A percentile compares a stretch with the other conserved stretches of the same genome.
Conservation (phyloP, 2,329 filamentous ascomycete genomes). For the Aspergillus tanneri region DNA sequence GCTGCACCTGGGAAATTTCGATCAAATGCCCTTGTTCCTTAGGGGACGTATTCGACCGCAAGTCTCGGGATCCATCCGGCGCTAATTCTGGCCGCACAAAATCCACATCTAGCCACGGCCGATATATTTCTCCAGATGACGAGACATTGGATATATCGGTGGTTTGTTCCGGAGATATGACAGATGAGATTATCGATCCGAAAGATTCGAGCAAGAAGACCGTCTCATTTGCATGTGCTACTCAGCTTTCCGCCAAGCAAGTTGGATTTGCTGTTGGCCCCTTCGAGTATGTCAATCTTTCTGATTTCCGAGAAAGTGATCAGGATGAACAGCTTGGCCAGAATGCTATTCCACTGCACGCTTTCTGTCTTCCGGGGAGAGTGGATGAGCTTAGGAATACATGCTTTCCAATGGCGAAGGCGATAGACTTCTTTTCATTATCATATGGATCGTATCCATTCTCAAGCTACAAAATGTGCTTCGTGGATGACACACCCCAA, state of each 20-base stretch:
- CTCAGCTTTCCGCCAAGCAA: conserved; percentile 78
- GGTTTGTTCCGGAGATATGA: conserved; percentile 84
- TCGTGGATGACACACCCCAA: conserved; percentile 81
- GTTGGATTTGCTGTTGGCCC: conserved; percentile 92
- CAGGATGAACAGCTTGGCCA: conserved; percentile 88
- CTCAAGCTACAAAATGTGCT: conserved; percentile 86
- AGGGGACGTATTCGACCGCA: conserved; percentile 64
- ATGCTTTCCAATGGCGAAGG: conserved; percentile 76
- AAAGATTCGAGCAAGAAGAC: conserved; percentile 80
- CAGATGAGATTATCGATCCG: conserved; percentile 76
- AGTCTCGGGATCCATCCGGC: conserved; percentile 26
- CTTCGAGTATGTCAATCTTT: conserved; percentile 88
- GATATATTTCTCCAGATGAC: conserved; percentile 68
- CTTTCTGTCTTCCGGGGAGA: conserved; percentile 83
- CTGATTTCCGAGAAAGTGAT: conserved; percentile 83
- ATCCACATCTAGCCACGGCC: conserved; percentile 28
- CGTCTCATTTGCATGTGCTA: conserved; percentile 75
- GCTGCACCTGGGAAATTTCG: conserved; percentile 83
- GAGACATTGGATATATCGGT: conserved; percentile 85
- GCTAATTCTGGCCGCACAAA: conserved; percentile 22
- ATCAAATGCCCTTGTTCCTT: conserved; percentile 83
- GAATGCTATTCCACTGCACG: conserved; percentile 84
- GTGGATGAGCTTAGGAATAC: conserved; percentile 82
- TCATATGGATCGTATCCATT: conserved; percentile 90
- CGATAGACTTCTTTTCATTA: conserved; percentile 87